phyloP scores from a whole-genome alignment of 2,329 filamentous ascomycete genomes.

The Fusarium tanahbumbuense region DNA sequence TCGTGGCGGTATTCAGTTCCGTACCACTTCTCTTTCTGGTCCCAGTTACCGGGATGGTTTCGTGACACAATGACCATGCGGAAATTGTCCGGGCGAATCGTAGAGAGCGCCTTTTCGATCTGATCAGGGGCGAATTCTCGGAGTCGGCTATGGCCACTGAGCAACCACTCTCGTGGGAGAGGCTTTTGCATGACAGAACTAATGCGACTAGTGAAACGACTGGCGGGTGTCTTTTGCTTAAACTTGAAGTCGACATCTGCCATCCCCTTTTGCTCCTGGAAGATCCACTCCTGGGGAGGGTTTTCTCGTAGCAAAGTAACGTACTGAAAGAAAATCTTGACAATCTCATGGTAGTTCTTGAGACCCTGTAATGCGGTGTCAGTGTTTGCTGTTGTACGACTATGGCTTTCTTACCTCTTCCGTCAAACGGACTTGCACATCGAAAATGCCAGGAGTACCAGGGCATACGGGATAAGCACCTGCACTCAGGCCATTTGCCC shows the following conservation, averaged over 20 bases:
- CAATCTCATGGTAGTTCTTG: constrained; percentile 82
- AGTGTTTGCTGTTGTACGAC: neutral
- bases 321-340: constrained; percentile 90
- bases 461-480: constrained; percentile 82
- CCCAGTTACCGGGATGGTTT: constrained; percentile 84
- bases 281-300: constrained; percentile 90
- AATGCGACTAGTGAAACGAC: constrained; percentile 86
- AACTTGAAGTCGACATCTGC: constrained; percentile 96
- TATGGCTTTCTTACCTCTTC: constrained; percentile 70
- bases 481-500: constrained; percentile 85
- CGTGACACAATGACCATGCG: constrained; percentile 85
- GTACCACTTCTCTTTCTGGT: constrained; percentile 95
- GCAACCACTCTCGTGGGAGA: constrained; percentile 84
- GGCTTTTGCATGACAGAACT: constrained; percentile 93
- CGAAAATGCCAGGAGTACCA: constrained; percentile 81
- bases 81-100: constrained; percentile 88
- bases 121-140: constrained; percentile 82
- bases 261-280: constrained; percentile 89
- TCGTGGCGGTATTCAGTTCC: constrained; percentile 92
- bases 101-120: constrained; percentile 79
- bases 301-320: constrained; percentile 84
- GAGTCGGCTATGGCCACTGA: constrained; percentile 82
- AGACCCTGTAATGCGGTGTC: constrained; percentile 63
- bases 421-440: constrained; percentile 81
- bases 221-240: constrained; percentile 90